Evolutionary conservation across 2,329 filamentous ascomycete genomes (phyloP).

Genomic region (Didymella segeticola): DNA sequence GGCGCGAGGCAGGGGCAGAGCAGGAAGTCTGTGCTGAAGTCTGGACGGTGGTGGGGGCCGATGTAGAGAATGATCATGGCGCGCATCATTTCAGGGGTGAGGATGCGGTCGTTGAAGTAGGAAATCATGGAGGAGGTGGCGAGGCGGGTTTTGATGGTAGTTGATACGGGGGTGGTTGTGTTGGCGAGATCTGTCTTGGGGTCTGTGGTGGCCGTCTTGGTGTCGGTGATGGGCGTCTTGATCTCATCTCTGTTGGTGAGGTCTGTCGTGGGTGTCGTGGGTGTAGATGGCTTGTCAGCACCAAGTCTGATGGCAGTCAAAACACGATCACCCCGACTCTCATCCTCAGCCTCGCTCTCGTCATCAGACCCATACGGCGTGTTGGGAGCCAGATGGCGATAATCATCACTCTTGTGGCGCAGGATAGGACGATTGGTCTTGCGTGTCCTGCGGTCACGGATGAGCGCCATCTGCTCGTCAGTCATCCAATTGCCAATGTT

Average conservation of each 20-base stretch:
- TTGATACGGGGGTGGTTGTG: slow-evolving; percentile 50
- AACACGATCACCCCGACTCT: too few species aligned
- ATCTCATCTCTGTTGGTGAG: slow-evolving; percentile 41
- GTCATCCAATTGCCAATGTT: slow-evolving; percentile 99
- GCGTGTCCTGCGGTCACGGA: slow-evolving; percentile 80
- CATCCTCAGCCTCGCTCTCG: too few species aligned
- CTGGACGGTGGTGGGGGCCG: slow-evolving; percentile 88
- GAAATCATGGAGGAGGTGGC: slow-evolving; percentile 97
- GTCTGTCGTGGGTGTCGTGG: too few species aligned
- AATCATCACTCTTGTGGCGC: slow-evolving; percentile 85
- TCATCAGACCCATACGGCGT: slow-evolving; percentile 84
- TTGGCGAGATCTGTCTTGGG: too few species aligned
- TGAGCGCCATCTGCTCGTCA: slow-evolving; percentile 94
- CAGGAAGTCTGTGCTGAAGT: slow-evolving; percentile 90
- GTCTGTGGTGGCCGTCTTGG: slow-evolving; percentile 33
- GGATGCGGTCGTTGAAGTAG: slow-evolving; percentile 93
- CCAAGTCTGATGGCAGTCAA: too few species aligned
- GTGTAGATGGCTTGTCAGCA: too few species aligned
- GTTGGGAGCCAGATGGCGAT: slow-evolving; percentile 78
- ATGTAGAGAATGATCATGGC: slow-evolving; percentile 99
- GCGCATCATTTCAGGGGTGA: slow-evolving; percentile 98
- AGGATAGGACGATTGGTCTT: slow-evolving; percentile 81
- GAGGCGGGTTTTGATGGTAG: slow-evolving; percentile 77
- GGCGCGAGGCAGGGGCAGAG: slow-evolving; percentile 90
- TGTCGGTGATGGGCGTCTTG: slow-evolving; percentile 25